Conservation (phyloP, 345 rosid species). For the Bruguiera sexangula region DNA sequence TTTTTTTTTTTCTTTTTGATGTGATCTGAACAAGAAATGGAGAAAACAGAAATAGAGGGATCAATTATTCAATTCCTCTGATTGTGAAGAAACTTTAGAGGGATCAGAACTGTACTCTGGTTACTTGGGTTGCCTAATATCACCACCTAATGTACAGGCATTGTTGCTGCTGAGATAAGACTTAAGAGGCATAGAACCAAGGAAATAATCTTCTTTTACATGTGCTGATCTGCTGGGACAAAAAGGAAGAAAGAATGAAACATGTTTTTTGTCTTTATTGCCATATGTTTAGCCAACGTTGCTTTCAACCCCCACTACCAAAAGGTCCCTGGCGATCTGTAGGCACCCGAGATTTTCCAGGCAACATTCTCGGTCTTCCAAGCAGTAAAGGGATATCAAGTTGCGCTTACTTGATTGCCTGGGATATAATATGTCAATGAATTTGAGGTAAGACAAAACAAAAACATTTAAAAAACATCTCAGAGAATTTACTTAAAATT, state of each 20-base stretch:
- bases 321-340: slow-evolving; percentile 6
- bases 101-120: neutral
- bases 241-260: slow-evolving; percentile 21
- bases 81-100: neutral
- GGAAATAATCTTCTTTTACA: slow-evolving; percentile 9
- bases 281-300: slow-evolving; percentile 12
- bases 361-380: neutral
- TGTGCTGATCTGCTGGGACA: slow-evolving; percentile 22
- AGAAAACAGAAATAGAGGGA: neutral
- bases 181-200: slow-evolving; percentile 5
- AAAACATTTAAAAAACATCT: too few species aligned
- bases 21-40: neutral
- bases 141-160: neutral
- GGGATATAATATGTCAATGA: neutral
- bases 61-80: neutral
- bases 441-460: too few species aligned
- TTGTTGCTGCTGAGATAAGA: neutral
- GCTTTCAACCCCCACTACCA: slow-evolving; percentile 32
- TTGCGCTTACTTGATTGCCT: neutral
- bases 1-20: neutral
- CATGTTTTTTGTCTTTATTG: slow-evolving; percentile 20
- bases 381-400: neutral
- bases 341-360: neutral
- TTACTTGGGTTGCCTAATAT: neutral
- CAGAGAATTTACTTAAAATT: too few species aligned